Evolutionary conservation across 306 rosid species (phyloP), one percentile per base, ranked within the genome.

Genomic region (Fragaria nilgerrensis): DNA sequence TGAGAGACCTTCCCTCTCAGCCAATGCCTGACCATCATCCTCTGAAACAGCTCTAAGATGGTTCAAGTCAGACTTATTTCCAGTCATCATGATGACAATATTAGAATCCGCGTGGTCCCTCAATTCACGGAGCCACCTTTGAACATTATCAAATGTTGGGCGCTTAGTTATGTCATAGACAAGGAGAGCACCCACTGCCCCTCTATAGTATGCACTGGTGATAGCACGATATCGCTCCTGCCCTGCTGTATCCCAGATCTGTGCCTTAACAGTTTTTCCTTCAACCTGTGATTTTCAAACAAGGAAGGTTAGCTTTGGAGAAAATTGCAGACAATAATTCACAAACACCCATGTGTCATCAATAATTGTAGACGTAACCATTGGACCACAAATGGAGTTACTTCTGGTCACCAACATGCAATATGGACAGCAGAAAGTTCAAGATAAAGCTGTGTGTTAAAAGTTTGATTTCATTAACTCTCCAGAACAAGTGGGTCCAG

Each of bases 201-300:
- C 99, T 85, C 99, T 95, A 58, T 95, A 95, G 79, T 95, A 95
- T 62, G 99, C 97, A 84, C 99, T 90, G 65, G 97, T 95, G 64
- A 95, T 92, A 23, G 99, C 99, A 7, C 99, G 97, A 83, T 95
- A 95, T 68, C 99, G 91, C 88, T 95, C 99, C 88, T 95, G 99
- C 68, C 97, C 99, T 22, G 99, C 99, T 20, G 98, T 95, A 74
- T 95, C 98, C 98, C 98, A 95, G 77, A 95, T 95, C 82, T 95
- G 98, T 69, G 98, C 97, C 86, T 95, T 95, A 19, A 95, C 97
- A 16, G 98, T 92, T 83, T 95, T 95, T 78, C 98, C 98, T 69
- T 95, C 97, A 36, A 92, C 98, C 98, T 95, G 88, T 70, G 67
- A 59, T 45, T 79, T 79, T 39, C 49, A 50, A 53, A 47, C 19